Percentiles rank a stretch among this genome's conserved stretches.
These are phyloP conservation scores for Stereocaulon alpinum DNA, from an alignment of 495 filamentous ascomycete species.

Conservation along the genomic window DNA sequence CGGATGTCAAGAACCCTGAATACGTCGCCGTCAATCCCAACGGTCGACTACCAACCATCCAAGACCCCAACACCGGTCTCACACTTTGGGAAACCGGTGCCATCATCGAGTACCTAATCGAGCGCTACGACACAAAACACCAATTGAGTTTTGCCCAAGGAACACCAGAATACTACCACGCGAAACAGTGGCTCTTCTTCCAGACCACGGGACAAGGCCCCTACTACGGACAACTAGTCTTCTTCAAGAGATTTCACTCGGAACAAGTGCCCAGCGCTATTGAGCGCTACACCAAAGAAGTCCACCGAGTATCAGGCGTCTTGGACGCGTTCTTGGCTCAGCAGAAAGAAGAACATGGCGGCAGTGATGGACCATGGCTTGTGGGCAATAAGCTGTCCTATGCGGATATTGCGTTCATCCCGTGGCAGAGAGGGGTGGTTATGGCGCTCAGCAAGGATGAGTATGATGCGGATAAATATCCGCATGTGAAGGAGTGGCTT, in stretches of 20 bases:
- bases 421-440: slow-evolving; percentile 19
- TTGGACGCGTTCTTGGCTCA: slow-evolving; percentile 25
- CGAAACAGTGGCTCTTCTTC: slow-evolving; percentile 35
- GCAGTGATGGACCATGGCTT: slow-evolving; percentile 16
- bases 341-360: slow-evolving; percentile 2
- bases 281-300: slow-evolving; percentile 34
- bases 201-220: slow-evolving; percentile 40
- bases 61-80: slow-evolving; percentile 49
- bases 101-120: slow-evolving; percentile 51
- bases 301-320: slow-evolving; percentile 26
- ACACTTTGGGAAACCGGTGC: slow-evolving; percentile 55
- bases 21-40: slow-evolving; percentile 52
- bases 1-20: slow-evolving; percentile 38
- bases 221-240: slow-evolving; percentile 34
- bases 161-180: slow-evolving; percentile 27
- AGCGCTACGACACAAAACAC: slow-evolving; percentile 46
- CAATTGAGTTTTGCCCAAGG: slow-evolving; percentile 38
- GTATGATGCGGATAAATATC: too few relatives aligned
- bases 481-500: too few relatives aligned
- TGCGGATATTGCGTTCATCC: slow-evolving; percentile 27
- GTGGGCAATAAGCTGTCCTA: slow-evolving; percentile 26
- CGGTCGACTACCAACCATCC: slow-evolving; percentile 48
- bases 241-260: too few relatives aligned
- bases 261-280: slow-evolving; percentile 19
- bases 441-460: too few relatives aligned